Conservation (phyloP, 2,329 filamentous ascomycete species). For the Bipolaris victoriae region DNA sequence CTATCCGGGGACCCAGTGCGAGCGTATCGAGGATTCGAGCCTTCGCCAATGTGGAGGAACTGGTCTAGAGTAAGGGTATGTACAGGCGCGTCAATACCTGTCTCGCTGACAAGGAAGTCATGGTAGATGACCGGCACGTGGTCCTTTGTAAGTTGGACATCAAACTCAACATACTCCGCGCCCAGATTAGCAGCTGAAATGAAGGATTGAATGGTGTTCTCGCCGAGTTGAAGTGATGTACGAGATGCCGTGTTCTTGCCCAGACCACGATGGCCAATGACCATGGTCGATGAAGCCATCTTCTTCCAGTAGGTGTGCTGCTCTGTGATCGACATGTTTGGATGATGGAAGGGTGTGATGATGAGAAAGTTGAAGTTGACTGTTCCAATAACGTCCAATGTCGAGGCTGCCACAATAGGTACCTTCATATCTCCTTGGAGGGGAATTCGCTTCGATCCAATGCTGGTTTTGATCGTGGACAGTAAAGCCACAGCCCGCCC, state of each 20-base stretch:
- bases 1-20: conserved; percentile 55
- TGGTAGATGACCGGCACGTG: conserved; percentile 98
- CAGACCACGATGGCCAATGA: conserved; percentile 72
- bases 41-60: conserved; percentile 84
- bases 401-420: conserved; percentile 82
- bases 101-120: conserved; percentile 97
- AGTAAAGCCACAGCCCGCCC: conserved; percentile 88
- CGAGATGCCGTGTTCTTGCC: conserved; percentile 88
- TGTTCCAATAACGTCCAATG: conserved; percentile 86
- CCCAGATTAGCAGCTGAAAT: conserved; percentile 94
- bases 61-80: conserved; percentile 94
- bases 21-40: conserved; percentile 54
- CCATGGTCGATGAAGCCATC: conserved; percentile 85
- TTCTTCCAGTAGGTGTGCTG: conserved; percentile 97
- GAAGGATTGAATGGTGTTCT: conserved; percentile 95
- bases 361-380: conserved; percentile 98
- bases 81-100: conserved; percentile 93
- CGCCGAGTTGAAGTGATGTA: conserved; percentile 88
- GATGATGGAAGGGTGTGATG: conserved; percentile 92
- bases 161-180: conserved; percentile 74
- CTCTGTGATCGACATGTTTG: conserved; percentile 89
- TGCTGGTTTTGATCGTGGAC: conserved; percentile 79
- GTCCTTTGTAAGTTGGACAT: conserved; percentile 98
- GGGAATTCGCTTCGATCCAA: conserved; percentile 87
- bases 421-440: conserved; percentile 91